A percentile compares a stretch with the other conserved stretches of the same genome.
These are phyloP conservation scores for Aspergillus indologenus DNA, from an alignment of 495 filamentous ascomycete genomes.

Conservation along the genomic window DNA sequence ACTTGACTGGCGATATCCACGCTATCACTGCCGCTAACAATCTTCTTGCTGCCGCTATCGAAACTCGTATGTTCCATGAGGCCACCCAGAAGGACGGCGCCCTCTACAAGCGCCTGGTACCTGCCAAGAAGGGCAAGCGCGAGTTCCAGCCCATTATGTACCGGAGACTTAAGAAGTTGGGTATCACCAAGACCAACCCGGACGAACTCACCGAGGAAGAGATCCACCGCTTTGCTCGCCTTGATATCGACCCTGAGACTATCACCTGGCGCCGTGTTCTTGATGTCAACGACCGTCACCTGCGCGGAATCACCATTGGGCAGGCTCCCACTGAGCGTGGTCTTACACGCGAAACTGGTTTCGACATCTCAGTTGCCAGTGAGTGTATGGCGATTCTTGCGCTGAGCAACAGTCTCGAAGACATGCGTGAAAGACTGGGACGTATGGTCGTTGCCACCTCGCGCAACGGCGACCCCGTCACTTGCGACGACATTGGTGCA, in stretches of 20 bases:
- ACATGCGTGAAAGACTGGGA: conserved; percentile 92
- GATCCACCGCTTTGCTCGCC: conserved; percentile 77
- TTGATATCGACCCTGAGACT: conserved; percentile 94
- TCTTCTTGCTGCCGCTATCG: conserved; percentile 94
- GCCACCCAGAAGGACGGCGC: conserved; percentile 86
- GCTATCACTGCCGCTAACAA: conserved; percentile 98
- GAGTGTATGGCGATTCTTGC: conserved; percentile 99
- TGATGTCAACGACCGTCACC: conserved; percentile 94
- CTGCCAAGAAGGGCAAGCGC: conserved; percentile 83
- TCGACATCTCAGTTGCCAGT: conserved; percentile 95
- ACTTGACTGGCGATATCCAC: conserved; percentile 96
- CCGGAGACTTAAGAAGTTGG: conserved; percentile 86
- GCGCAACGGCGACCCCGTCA: conserved; percentile 80
- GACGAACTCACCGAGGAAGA: conserved; percentile 88
- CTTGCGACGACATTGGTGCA: conserved; percentile 90
- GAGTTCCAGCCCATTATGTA: conserved; percentile 88
- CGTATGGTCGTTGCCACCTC: conserved; percentile 96
- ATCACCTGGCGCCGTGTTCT: conserved; percentile 96
- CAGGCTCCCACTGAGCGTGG: conserved; percentile 89
- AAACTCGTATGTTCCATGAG: conserved; percentile 98
- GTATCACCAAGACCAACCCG: conserved; percentile 91
- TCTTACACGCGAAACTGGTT: conserved; percentile 76
- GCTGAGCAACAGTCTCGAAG: conserved; percentile 77
- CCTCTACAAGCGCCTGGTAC: conserved; percentile 85
- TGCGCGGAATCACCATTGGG: conserved; percentile 83